Base-by-base conservation (phyloP, 768 basidiomycete species). In the Mycena capillaripes region DNA sequence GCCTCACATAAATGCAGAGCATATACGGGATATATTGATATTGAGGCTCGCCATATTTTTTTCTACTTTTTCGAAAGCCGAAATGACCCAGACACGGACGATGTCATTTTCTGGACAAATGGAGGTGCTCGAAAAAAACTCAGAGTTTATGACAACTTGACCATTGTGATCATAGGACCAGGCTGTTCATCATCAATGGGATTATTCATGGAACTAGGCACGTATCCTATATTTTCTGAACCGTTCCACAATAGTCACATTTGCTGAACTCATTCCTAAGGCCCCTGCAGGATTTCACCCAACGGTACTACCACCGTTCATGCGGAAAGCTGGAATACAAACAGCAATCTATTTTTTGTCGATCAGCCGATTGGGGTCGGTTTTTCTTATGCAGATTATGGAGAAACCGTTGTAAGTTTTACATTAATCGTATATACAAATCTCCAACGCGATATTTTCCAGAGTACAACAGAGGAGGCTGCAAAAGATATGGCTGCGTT, bases 11-110 rank as follows among this genome's bases (percentile, higher is more conserved):
- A 29, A 61, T 55, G 32, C 36, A 91, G 89, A 27, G 82, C 86
- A 1, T 92, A 89, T 77, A 91, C 90, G 0, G 92, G 92, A 11
- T 92, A 92, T 75, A 90, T 92, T 64, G 91, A 92, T 71, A 84
- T 91, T 52, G 82, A 89, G 76, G 84, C 90, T 11, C 85, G 90
- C 7, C 91, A 92, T 75, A 72, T 92, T 10, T 92, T 91, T 77
- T 93, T 94, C 85, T 92, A 92, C 82, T 93, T 94, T 79, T 94
- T 94, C 78, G 92, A 94, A 78, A 91, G 89, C 61, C 82, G 93
- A 58, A 86, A 80, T 58, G 82, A 91, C 68, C 90, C 91, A 8
- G 86, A 85, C 57, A 87, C 81, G 58, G 90, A 91, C 78, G 89
- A 90, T 72, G 87, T 91, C 4, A 87, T 91, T 10, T 88, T 91